Evolutionary conservation across 2,329 filamentous ascomycete genomes (phyloP), one percentile per base, ranked within the genome.

Genomic region (Talaromyces sp.): DNA sequence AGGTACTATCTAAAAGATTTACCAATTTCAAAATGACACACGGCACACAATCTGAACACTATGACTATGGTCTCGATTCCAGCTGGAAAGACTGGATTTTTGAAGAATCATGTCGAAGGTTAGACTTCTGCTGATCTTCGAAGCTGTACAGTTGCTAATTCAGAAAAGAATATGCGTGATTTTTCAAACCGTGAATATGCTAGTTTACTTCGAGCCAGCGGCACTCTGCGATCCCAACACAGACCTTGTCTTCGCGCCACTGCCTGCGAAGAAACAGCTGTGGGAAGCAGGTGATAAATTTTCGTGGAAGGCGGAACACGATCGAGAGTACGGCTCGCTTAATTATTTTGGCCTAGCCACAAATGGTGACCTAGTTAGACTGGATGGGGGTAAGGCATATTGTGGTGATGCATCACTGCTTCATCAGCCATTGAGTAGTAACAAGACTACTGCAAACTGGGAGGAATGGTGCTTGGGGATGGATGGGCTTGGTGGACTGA

Each of bases 381-480:
- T 61, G 5, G 60, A 61, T 51, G 4, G 23, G 5, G 44, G 60
- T 3, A n/a, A 14, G 5, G 23, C 14, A 23, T 53, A 34, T 16
- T 53, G 55, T 33, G 42, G 8, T 8, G n/a, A 53, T 16, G 34
- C 28, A 28, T 12, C 33, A 12, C 30, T 57, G 31, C 18, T 57
- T 14, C 33, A 27, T 18, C 31, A 14, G 18, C 55, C 51, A 47
- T 56, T 30, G 27, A 8, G 30, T 16, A 8, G 30, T 16, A 36
- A 58, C 61, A 69, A 65, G 50, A 68, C 61, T 27, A 65, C 28
- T 56, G 71, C 63, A 28, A 71, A 68, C 63, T 81, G 78, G 78
- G 73, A 78, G 61, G 76, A 80, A 61, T 81, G 78, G 79, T 80
- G 77, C 60, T 70, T 73, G 5, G 77, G 76, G 4, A 80, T 79